Conservation (phyloP, 768 basidiomycete species). For the Neoboletus brunneissimus region DNA sequence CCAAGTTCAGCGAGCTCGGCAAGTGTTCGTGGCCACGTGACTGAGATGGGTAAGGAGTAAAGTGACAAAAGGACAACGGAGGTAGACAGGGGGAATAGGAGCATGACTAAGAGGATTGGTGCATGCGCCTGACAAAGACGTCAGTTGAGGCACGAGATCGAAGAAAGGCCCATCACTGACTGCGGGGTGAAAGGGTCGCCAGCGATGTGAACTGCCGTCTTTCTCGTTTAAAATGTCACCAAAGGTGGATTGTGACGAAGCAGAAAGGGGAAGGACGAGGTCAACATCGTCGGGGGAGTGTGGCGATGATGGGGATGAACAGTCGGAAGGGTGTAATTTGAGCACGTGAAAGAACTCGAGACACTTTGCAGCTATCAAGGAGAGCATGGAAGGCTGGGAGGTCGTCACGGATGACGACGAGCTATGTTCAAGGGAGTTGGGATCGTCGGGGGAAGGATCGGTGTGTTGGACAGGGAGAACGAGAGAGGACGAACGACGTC, state of each 20-base stretch:
- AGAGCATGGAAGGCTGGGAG: constrained; percentile 46
- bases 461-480: constrained; percentile 33
- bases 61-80: constrained; percentile 43
- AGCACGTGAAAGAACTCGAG: constrained; percentile 52
- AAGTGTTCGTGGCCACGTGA: constrained; percentile 73
- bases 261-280: constrained; percentile 53
- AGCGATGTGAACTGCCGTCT: constrained; percentile 26
- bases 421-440: not conserved
- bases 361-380: constrained; percentile 47
- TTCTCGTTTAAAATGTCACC: constrained; percentile 43
- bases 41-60: constrained; percentile 63
- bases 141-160: constrained; percentile 9
- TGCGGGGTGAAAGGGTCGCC: constrained; percentile 32
- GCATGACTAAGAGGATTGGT: constrained; percentile 66
- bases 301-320: constrained; percentile 47
- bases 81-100: constrained; percentile 70
- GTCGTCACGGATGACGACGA: constrained; percentile 10
- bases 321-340: constrained; percentile 38
- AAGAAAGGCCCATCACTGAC: constrained; percentile 29
- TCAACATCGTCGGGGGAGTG: constrained; percentile 40
- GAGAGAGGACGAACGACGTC: constrained; percentile 51
- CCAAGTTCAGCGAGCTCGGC: constrained; percentile 75
- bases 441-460: constrained; percentile 7
- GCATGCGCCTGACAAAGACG: constrained; percentile 44
- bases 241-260: constrained; percentile 48